A percentile compares a stretch with the other conserved stretches of the same genome.
phyloP scores from a whole-genome alignment of 2,329 filamentous ascomycete species.

The Scopulariopsis brevicaulis region DNA sequence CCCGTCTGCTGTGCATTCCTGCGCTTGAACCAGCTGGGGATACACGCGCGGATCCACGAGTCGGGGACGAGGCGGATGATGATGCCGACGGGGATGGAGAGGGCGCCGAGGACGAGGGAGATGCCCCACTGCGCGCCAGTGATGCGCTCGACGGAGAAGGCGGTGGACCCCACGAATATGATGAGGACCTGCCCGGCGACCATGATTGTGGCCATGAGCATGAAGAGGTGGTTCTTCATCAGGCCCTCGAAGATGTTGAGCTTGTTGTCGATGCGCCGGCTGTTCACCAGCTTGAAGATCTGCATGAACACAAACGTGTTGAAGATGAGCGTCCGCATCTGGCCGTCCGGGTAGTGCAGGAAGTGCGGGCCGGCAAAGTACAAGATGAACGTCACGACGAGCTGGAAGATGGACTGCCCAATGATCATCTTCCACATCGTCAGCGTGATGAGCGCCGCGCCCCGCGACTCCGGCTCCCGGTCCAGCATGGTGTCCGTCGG shows the following conservation, averaged over 20 bases:
- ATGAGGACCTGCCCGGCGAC: constrained; percentile 62
- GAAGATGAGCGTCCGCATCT: constrained; percentile 59
- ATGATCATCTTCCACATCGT: constrained; percentile 90
- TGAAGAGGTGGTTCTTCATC: constrained; percentile 57
- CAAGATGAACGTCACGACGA: constrained; percentile 59
- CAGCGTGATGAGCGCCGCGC: constrained; percentile 58
- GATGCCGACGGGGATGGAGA: constrained; percentile 57
- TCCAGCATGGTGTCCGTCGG: constrained; percentile 45
- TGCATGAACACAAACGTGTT: constrained; percentile 84
- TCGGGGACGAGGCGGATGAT: constrained; percentile 41
- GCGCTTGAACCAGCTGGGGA: neutral
- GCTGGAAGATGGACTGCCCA: constrained; percentile 67
- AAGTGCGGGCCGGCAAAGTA: constrained; percentile 43
- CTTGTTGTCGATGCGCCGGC: constrained; percentile 62
- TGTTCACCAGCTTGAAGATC: constrained; percentile 69
- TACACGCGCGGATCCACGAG: constrained; percentile 10
- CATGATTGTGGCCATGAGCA: constrained; percentile 58
- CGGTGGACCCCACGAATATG: constrained; percentile 55
- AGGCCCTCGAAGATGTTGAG: constrained; percentile 68
- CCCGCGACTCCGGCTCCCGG: constrained; percentile 62
- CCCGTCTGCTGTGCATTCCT: neutral
- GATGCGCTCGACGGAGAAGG: constrained; percentile 42
- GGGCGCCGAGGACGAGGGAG: constrained; percentile 52
- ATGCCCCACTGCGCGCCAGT: constrained; percentile 56
- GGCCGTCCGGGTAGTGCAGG: constrained; percentile 34